phyloP scores from a whole-genome alignment of 2,329 filamentous ascomycete genomes.

The Hypoxylon sp. region DNA sequence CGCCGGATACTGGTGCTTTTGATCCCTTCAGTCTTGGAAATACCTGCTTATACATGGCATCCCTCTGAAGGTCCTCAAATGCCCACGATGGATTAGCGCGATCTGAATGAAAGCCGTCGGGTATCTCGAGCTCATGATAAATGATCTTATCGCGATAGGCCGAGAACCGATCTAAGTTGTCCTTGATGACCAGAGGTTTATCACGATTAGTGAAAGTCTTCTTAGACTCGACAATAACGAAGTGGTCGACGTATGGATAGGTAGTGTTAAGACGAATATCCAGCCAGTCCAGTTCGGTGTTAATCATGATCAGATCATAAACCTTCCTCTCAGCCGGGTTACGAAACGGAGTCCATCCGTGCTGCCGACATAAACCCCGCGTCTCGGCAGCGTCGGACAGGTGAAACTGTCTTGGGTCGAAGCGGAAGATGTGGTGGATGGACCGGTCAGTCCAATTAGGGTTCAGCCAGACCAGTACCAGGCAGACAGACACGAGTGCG shows the following conservation, averaged over 20 bases:
- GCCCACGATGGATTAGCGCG: conserved; percentile 60
- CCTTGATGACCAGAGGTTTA: conserved; percentile 68
- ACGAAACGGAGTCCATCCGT: conserved; percentile 58
- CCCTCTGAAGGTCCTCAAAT: conserved; percentile 64
- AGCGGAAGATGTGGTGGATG: conserved; percentile 48
- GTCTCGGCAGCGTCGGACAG: conserved; percentile 43
- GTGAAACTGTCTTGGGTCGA: conserved; percentile 45
- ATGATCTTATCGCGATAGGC: conserved; percentile 73
- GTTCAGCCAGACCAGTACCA: conserved; percentile 52
- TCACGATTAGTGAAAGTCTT: conserved; percentile 70
- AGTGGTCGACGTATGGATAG: conserved; percentile 73
- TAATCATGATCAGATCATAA: conserved; percentile 75
- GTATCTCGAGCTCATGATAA: conserved; percentile 67
- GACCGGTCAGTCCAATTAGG: conserved; percentile 52
- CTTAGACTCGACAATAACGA: conserved; percentile 72
- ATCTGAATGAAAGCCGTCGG: conserved; percentile 57
- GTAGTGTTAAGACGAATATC: conserved; percentile 74
- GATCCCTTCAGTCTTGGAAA: conserved; percentile 63
- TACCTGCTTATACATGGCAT: conserved; percentile 71
- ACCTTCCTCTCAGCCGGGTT: conserved; percentile 62
- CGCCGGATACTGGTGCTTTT: conserved; percentile 61
- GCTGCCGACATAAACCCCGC: conserved; percentile 54
- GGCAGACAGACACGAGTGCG: conserved; percentile 35
- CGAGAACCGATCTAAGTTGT: conserved; percentile 67
- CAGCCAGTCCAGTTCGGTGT: conserved; percentile 75